Percentiles rank a stretch among this genome's conserved stretches.
These are phyloP conservation scores for Rhodocollybia butyracea DNA, from an alignment of 768 basidiomycete genomes.

Conservation along the genomic window DNA sequence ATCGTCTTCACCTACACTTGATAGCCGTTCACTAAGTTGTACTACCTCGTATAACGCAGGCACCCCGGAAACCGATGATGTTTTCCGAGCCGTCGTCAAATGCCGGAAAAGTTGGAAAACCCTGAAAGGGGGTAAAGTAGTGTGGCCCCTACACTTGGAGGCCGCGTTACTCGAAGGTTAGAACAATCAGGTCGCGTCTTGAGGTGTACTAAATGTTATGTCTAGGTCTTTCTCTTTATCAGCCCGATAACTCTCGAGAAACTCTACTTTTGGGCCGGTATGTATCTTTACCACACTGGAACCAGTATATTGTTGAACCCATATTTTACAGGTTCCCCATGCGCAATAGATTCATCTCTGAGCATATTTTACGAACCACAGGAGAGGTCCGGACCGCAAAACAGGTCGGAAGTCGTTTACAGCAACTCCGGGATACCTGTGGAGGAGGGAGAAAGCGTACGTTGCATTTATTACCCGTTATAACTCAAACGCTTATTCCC, in stretches of 20 bases:
- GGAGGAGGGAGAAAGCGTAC: constrained; percentile 62
- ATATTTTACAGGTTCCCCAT: constrained; percentile 48
- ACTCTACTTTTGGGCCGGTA: constrained; percentile 64
- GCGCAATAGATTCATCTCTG: constrained; percentile 78
- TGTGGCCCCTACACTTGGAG: constrained; percentile 80
- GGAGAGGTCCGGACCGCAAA: constrained; percentile 72
- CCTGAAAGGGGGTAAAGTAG: constrained; percentile 65
- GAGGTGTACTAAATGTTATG: constrained; percentile 3
- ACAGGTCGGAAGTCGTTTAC: constrained; percentile 78
- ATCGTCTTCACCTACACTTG: constrained; percentile 13
- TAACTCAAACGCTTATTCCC: background rate
- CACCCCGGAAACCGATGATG: constrained; percentile 46
- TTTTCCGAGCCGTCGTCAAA: constrained; percentile 63
- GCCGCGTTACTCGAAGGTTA: constrained; percentile 73
- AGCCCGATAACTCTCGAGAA: constrained; percentile 70
- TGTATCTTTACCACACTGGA: too few species aligned
- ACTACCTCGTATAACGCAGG: constrained; percentile 24
- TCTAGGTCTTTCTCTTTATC: constrained; percentile 66
- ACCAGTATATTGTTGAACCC: background rate
- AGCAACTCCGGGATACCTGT: constrained; percentile 73
- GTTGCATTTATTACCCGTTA: constrained; percentile 25
- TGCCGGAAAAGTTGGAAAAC: constrained; percentile 78
- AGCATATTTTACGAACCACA: constrained; percentile 68
- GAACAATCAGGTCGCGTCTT: constrained; percentile 8
- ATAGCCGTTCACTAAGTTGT: background rate